phyloP scores from a whole-genome alignment of 106 monocot species.

The Vanilla planifolia region DNA sequence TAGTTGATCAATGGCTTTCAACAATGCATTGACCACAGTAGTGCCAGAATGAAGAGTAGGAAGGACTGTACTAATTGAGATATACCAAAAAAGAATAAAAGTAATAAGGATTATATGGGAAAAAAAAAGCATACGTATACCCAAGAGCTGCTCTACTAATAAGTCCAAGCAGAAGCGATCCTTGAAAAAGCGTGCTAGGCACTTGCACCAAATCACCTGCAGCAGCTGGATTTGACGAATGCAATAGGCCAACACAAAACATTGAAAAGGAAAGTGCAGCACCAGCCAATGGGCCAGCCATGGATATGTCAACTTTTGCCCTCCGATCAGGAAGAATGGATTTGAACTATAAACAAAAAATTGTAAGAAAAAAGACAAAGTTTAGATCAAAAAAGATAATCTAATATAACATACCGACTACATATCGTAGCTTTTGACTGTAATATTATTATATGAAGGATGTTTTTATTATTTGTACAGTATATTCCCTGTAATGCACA shows the following conservation, averaged over 20 bases:
- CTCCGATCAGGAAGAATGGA: constrained; percentile 87
- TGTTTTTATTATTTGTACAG: no score
- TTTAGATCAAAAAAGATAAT: background rate
- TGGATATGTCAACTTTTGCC: constrained; percentile 74
- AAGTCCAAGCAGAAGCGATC: constrained; percentile 94
- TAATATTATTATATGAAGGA: no score
- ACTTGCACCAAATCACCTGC: constrained; percentile 80
- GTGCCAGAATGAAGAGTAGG: background rate
- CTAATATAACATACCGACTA: background rate
- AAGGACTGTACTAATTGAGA: no score
- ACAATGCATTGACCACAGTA: no score
- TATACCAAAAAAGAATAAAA: background rate
- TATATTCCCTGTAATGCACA: no score
- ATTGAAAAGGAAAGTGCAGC: constrained; percentile 92
- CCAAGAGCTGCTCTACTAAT: constrained; percentile 88
- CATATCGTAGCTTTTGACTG: background rate
- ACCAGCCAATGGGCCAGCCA: constrained; percentile 91
- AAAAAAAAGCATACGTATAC: constrained; percentile 54
- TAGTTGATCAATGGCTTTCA: no score
- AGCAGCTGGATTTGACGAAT: constrained; percentile 68
- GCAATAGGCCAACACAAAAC: constrained; percentile 75
- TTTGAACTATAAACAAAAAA: constrained; percentile 66
- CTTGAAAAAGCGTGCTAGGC: constrained; percentile 85
- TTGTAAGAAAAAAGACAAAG: background rate
- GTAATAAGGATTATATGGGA: constrained; percentile 2